Evolutionary conservation across 2,329 filamentous ascomycete species (phyloP).

Genomic region (Fusarium floridanum): DNA sequence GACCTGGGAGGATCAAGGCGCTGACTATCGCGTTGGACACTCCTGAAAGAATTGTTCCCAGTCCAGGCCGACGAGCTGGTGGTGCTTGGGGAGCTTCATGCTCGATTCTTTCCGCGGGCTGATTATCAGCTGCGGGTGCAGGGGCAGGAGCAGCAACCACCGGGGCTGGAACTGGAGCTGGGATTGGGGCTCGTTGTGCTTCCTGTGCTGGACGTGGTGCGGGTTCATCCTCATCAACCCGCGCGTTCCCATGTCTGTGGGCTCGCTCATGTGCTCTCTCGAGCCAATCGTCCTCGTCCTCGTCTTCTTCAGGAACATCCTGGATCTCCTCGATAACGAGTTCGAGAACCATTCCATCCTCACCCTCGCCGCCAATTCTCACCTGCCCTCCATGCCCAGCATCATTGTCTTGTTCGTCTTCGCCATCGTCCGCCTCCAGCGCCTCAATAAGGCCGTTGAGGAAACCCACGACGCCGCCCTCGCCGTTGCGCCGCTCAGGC

Average conservation of each 20-base stretch:
- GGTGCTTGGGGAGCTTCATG: constrained; percentile 53
- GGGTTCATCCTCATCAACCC: constrained; percentile 11
- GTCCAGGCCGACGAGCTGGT: constrained; percentile 50
- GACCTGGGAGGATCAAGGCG: constrained; percentile 81
- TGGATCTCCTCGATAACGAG: constrained; percentile 51
- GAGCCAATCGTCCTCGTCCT: constrained; percentile 55
- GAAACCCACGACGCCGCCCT: constrained; percentile 52
- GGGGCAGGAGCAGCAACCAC: not conserved
- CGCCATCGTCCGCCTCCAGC: constrained; percentile 52
- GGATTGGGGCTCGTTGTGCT: constrained; percentile 4
- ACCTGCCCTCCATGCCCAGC: constrained; percentile 20
- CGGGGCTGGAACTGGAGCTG: constrained; percentile 7
- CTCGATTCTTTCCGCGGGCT: constrained; percentile 30
- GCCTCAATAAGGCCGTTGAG: constrained; percentile 54
- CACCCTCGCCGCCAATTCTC: constrained; percentile 42
- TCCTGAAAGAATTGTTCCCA: constrained; percentile 55
- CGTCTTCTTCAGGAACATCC: constrained; percentile 58
- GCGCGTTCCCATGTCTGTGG: constrained; percentile 16
- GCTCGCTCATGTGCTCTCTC: constrained; percentile 39
- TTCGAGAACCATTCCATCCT: constrained; percentile 50
- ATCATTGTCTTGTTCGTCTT: constrained; percentile 41
- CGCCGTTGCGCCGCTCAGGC: constrained; percentile 39
- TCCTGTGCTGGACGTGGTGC: constrained; percentile 4
- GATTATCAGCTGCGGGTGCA: not conserved
- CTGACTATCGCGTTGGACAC: constrained; percentile 65